Evolutionary conservation across 2,329 filamentous ascomycete species (phyloP), one percentile per base, ranked within the genome.

Genomic region (Trichoderma koningiopsis): DNA sequence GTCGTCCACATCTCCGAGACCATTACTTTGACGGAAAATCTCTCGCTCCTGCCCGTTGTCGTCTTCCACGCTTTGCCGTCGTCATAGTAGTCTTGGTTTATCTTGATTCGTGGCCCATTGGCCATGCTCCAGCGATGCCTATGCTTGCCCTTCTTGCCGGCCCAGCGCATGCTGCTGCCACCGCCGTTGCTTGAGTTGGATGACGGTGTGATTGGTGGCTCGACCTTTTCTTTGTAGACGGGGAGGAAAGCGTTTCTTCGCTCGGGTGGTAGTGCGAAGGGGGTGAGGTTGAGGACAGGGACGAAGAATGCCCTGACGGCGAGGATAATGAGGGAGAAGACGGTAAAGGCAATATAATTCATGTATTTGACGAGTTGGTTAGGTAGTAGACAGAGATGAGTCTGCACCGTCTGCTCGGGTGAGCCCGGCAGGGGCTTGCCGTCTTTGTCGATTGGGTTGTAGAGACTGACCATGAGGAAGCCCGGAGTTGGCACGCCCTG

Each of bases 401-500:
- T 96, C 80, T 98, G 93, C 4, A 97, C 81, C 0, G 95, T 97
- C 4, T 79, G 78, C 68, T 80, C 77, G 1, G 81, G 78, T 7
- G 80, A 75, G 6, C 81, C 79, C 0, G 80, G 78, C 0, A 88
- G 73, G 1, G 87, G 81, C 24, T 82, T 82, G 62, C 84, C 88
- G 58, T 81, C 78, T 63, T 81, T 82, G 74, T 94, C 91, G 67
- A 98, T 85, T 0, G 96, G 96, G 77, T 99, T 98, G 88, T 93
- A 97, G 68, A 99, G 83, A 77, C 93, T 97, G 52, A 94, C 87
- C 81, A 97, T 89, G 71, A 96, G 83, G 73, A 99, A 96, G 0
- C 94, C 96, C 0, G 96, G 96, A 6, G 87, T 90, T 0, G 92
- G 87, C 1, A 99, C 92, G 10, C 96, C 94, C 96, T 98, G 98